Evolutionary conservation across 2,329 filamentous ascomycete species (phyloP).

Genomic region (Stagonosporopsis chrysanthemi): DNA sequence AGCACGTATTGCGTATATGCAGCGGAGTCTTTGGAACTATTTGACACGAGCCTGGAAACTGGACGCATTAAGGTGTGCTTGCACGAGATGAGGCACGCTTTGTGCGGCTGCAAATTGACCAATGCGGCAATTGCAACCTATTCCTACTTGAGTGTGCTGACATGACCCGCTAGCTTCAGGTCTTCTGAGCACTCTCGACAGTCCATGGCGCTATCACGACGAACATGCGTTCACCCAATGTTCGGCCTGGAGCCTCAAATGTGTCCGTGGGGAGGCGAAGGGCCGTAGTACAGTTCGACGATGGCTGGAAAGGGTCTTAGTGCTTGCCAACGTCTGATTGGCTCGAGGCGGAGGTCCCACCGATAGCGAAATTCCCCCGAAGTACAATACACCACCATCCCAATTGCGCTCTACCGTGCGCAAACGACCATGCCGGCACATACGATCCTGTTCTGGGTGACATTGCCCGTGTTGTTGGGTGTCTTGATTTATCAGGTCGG

Average conservation of each 20-base stretch:
- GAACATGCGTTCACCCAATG: conserved; percentile 3
- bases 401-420: conserved; percentile 5
- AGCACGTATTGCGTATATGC: background rate
- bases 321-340: conserved; percentile 13
- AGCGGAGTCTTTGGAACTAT: background rate
- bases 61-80: background rate
- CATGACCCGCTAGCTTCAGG: conserved; percentile 3
- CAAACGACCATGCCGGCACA: conserved; percentile 30
- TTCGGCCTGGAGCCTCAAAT: background rate
- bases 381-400: conserved; percentile 4
- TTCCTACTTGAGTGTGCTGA: conserved; percentile 1
- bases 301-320: conserved; percentile 4
- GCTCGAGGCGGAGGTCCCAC: conserved; percentile 9
- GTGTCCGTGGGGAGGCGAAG: background rate
- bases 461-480: conserved; percentile 36
- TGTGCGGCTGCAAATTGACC: conserved; percentile 5
- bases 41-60: background rate
- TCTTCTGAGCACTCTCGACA: background rate
- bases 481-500: conserved; percentile 42
- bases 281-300: background rate
- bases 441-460: conserved; percentile 31
- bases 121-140: background rate
- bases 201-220: background rate
- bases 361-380: conserved; percentile 12
- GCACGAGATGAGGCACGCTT: conserved; percentile 3